Percentiles rank a stretch among this genome's conserved stretches.
Conservation (phyloP, 179 eudicot genomes). For the Spergularia azorica region DNA sequence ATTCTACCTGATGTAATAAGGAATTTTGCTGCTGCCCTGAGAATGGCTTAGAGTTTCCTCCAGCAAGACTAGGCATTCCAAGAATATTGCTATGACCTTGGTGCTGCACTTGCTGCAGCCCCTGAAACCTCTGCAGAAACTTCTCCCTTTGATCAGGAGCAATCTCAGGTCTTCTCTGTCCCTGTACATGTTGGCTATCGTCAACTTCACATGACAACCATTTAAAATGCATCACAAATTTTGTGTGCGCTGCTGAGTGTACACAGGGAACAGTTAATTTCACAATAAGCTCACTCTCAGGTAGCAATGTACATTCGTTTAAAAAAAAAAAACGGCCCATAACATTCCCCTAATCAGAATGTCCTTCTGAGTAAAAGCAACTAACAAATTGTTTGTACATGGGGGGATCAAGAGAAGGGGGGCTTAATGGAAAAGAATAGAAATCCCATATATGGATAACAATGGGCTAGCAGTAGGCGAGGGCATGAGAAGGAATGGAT, state of each 20-base stretch:
- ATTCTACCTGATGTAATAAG: constrained; percentile 75
- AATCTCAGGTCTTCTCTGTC: constrained; percentile 91
- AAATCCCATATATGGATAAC: background rate
- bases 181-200: constrained; percentile 37
- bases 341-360: background rate
- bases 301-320: background rate
- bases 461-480: background rate
- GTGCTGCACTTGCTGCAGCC: constrained; percentile 93
- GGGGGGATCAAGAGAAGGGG: too few relatives aligned
- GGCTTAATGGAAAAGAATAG: background rate
- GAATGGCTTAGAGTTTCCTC: constrained; percentile 74
- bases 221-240: background rate
- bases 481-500: too few relatives aligned
- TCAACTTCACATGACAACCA: constrained; percentile 7
- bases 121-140: constrained; percentile 76
- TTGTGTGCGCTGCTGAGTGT: background rate
- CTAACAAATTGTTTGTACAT: background rate
- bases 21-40: constrained; percentile 84
- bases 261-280: background rate
- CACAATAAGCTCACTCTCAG: background rate
- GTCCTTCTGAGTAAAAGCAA: background rate
- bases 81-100: constrained; percentile 86
- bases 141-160: constrained; percentile 98
- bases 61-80: constrained; percentile 70
- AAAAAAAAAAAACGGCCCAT: background rate